A percentile compares a stretch with the other conserved stretches of the same genome.
Evolutionary conservation across 352 stramenopile genomes (phyloP).

Genomic region (Elongisporangium undulatum): DNA sequence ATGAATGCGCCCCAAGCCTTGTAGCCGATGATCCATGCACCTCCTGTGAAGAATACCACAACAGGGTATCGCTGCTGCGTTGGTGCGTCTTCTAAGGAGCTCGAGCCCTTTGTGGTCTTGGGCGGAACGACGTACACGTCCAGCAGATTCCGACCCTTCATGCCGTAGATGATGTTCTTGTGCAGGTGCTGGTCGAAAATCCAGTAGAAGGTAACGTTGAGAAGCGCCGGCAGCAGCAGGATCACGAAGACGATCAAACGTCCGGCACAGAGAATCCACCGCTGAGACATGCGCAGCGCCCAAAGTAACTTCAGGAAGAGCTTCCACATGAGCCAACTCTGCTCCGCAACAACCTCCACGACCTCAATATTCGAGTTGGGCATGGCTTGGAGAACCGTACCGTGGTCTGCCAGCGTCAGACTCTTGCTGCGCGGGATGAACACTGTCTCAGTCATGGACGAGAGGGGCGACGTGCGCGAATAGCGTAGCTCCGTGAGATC

Average conservation of each 20-base stretch:
- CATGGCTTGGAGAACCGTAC: conserved; percentile 39
- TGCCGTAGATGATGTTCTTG: conserved; percentile 80
- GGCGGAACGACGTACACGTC: conserved; percentile 78
- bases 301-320: conserved; percentile 62
- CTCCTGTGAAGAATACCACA: conserved; percentile 88
- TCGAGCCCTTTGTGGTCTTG: conserved; percentile 9
- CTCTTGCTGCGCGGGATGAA: conserved; percentile 39
- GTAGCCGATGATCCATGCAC: conserved; percentile 92
- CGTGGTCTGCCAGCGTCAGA: conserved; percentile 39
- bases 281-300: conserved; percentile 60
- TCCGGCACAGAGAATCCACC: conserved; percentile 65
- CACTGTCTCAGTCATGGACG: conserved; percentile 2
- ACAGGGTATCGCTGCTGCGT: conserved; percentile 52
- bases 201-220: conserved; percentile 61
- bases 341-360: conserved; percentile 57
- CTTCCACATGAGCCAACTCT: conserved; percentile 73
- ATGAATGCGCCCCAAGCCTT: conserved; percentile 90
- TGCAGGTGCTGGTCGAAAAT: conserved; percentile 49
- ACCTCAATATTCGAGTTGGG: conserved; percentile 35
- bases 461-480: conserved; percentile 7
- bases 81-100: not conserved
- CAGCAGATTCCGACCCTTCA: conserved; percentile 70
- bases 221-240: conserved; percentile 44
- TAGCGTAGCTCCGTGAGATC: not conserved
- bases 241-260: conserved; percentile 63